Evolutionary conservation across 208 protist species (phyloP).

Genomic region (Wallacemonas rigidus): DNA sequence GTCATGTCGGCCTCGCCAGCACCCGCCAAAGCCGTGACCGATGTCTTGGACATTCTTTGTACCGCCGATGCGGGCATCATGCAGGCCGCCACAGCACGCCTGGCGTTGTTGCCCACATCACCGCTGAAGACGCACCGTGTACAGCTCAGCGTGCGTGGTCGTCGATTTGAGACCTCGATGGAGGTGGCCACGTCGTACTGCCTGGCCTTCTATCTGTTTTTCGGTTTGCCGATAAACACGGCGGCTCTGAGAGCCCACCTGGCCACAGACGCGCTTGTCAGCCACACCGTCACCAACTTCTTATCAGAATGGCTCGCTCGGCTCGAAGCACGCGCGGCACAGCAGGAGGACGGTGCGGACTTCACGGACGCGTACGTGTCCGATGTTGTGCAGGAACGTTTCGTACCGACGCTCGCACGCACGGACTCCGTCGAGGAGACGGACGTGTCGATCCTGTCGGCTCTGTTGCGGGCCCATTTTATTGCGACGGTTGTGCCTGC

Average conservation of each 20-base stretch:
- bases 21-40: background rate
- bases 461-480: background rate
- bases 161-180: conserved; percentile 69
- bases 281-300: background rate
- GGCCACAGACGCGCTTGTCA: background rate
- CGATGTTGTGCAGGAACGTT: background rate
- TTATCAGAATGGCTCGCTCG: background rate
- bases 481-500: conserved; percentile 1
- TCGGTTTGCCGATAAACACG: conserved; percentile 25
- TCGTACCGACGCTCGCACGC: background rate
- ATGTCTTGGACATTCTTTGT: background rate
- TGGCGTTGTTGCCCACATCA: conserved; percentile 2
- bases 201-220: conserved; percentile 57
- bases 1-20: background rate
- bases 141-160: conserved; percentile 62
- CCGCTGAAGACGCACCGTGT: conserved; percentile 40
- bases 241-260: background rate
- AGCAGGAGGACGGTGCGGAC: too few relatives aligned
- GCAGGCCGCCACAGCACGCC: background rate
- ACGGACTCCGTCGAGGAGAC: background rate
- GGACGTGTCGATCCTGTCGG: background rate
- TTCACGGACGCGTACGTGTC: background rate
- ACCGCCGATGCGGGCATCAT: background rate
- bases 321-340: background rate
- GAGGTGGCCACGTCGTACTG: conserved; percentile 50